Conservation (phyloP, 192 early-diverging fungal species). For the Thoreauomyces humboldtii region DNA sequence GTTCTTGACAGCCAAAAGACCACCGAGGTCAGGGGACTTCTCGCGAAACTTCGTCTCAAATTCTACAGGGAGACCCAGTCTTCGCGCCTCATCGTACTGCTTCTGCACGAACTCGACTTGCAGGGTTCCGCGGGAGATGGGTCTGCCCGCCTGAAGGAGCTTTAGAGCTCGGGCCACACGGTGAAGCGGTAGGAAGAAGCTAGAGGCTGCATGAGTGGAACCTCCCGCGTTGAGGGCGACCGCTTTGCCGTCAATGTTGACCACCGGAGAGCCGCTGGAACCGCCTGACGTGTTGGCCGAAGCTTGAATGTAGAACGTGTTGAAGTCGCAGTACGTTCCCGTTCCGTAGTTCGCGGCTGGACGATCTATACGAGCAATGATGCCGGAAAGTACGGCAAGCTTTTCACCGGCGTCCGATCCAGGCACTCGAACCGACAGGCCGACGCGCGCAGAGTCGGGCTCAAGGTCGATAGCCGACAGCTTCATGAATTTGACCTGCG, state of each 20-base stretch:
- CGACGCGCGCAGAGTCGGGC: conserved; percentile 69
- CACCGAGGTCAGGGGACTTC: conserved; percentile 58
- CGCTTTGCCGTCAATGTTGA: conserved; percentile 74
- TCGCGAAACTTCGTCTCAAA: conserved; percentile 60
- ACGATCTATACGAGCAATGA: conserved; percentile 33
- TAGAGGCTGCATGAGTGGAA: conserved; percentile 62
- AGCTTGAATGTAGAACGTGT: conserved; percentile 39
- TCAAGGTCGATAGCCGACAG: conserved; percentile 30
- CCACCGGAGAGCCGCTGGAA: conserved; percentile 73
- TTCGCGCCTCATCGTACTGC: conserved; percentile 45
- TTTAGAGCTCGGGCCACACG: conserved; percentile 33
- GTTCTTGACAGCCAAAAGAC: conserved; percentile 68
- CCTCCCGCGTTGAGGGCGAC: conserved; percentile 70
- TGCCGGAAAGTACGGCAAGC: conserved; percentile 31
- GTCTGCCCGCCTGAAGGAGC: conserved; percentile 16
- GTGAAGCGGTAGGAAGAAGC: conserved; percentile 75
- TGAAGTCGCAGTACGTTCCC: conserved; percentile 36
- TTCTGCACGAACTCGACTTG: conserved; percentile 34
- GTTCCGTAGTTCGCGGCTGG: conserved; percentile 30
- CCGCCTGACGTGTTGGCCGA: conserved; percentile 71
- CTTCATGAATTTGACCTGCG: conserved; percentile 67
- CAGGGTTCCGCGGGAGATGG: conserved; percentile 23
- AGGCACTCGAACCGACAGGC: conserved; percentile 67
- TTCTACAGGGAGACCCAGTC: conserved; percentile 60
- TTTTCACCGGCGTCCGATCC: conserved; percentile 36